Evolutionary conservation across 106 monocot species (phyloP).

Genomic region (Dendrobium huoshanense): DNA sequence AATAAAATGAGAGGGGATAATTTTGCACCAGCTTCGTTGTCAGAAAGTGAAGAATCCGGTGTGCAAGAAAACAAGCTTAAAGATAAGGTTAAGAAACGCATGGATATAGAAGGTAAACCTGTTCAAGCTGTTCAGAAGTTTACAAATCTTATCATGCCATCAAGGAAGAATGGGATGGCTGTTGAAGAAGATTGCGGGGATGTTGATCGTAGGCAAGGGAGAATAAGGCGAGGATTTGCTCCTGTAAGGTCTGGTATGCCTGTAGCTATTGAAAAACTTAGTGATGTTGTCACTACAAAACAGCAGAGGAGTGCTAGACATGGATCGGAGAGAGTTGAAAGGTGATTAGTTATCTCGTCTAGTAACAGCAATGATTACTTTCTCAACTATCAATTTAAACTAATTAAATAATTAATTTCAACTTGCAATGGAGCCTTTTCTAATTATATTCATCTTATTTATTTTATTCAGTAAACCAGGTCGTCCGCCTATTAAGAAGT

Average conservation of each 20-base stretch:
- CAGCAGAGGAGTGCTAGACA: constrained; percentile 35
- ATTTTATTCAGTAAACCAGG: constrained; percentile 40
- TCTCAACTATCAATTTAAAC: neutral
- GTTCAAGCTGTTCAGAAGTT: constrained; percentile 31
- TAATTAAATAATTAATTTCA: neutral
- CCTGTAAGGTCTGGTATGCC: constrained; percentile 23
- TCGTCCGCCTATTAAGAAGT: constrained; percentile 43
- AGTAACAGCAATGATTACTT: neutral
- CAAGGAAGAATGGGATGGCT: constrained; percentile 43
- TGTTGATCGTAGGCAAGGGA: constrained; percentile 31
- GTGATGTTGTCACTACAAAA: constrained; percentile 27
- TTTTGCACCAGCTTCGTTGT: constrained; percentile 18
- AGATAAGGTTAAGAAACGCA: constrained; percentile 38
- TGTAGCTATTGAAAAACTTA: constrained; percentile 33
- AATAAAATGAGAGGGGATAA: constrained; percentile 28
- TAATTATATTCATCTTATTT: neutral
- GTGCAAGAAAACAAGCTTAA: constrained; percentile 34
- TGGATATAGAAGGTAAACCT: constrained; percentile 30
- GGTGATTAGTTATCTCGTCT: constrained; percentile 16
- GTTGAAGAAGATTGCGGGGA: constrained; percentile 44
- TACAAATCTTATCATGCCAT: constrained; percentile 16
- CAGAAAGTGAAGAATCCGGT: constrained; percentile 46
- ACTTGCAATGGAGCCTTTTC: neutral
- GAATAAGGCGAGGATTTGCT: constrained; percentile 22
- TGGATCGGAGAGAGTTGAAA: constrained; percentile 41